Base-by-base conservation (phyloP, 805 yeast species). In the Ogataea pini region DNA sequence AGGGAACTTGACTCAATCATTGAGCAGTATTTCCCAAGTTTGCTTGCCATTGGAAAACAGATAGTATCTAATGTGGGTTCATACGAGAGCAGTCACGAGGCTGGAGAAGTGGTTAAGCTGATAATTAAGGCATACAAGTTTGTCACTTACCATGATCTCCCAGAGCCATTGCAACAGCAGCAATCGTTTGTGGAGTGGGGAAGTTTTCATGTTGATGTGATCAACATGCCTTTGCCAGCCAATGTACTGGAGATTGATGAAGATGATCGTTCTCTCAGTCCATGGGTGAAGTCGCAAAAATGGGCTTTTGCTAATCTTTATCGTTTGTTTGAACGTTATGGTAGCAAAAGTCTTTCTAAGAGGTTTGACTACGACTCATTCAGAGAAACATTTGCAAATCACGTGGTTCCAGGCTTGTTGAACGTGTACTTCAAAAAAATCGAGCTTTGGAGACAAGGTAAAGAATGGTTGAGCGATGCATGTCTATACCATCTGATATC, bases 261-360 rank as follows among this genome's bases (percentile, higher is more conserved):
- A 7, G 76, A 78, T 18, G 84, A 80, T 34, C 72, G 80, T 42
- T 72, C 69, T 41, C 55, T 68, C 17, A 72, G 78, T 57, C 84
- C 81, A 42, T 86, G 85, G 85, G 83, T 72, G 62, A 92, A 82
- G 68, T 79, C 82, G 57, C 91, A 78, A 70, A 94, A 92, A 65
- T 92, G 98, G 97, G 80, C 95, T 0, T 83, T 82, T 60, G 89
- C 89, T 19, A 89, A 88, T 63, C 63, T 91, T 34, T 78, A 76
- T 55, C 78, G 95, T 55, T 63, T 90, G 3, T 87, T 87, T 59
- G 77, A 76, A 45, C 76, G 92, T 57, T 90, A 86, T 61, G 89
- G 85, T 1, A 77, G 87, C 0, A 66, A 67, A 18, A 68, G 68
- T 20, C 58, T 77, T 38, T 57, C 74, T 1, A 64, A 63, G 45